phyloP scores from a whole-genome alignment of 768 basidiomycete species.

The Lepiota subincarnata region DNA sequence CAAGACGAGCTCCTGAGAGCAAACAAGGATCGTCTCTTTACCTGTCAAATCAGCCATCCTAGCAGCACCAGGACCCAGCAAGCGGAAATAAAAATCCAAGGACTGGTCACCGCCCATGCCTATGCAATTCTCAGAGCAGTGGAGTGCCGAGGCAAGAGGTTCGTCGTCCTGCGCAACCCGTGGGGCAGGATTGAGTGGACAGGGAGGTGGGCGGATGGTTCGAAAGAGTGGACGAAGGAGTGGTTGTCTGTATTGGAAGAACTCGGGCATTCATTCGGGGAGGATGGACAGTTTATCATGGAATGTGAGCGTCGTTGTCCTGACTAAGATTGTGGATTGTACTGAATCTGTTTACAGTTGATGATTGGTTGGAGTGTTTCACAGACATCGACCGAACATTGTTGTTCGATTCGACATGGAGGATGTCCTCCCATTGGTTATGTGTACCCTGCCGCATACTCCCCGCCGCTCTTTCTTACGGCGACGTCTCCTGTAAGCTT shows the following conservation, averaged over 20 bases:
- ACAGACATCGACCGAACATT: conserved; percentile 39
- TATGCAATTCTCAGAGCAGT: conserved; percentile 43
- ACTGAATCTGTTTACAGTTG: conserved; percentile 19
- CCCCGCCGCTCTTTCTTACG: conserved; percentile 46
- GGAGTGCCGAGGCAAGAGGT: conserved; percentile 38
- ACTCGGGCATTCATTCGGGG: conserved; percentile 39
- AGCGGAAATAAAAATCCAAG: conserved; percentile 25
- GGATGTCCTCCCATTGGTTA: conserved; percentile 45
- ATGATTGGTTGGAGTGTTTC: conserved; percentile 41
- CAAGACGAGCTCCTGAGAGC: conserved; percentile 41
- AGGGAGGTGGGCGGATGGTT: conserved; percentile 45
- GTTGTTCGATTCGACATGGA: conserved; percentile 44
- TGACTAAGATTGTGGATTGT: not conserved
- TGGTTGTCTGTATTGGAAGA: conserved; percentile 35
- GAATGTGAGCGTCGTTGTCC: conserved; percentile 25
- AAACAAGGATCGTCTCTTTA: conserved; percentile 46
- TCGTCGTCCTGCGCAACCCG: conserved; percentile 44
- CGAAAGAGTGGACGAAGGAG: conserved; percentile 45
- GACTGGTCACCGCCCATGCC: conserved; percentile 39
- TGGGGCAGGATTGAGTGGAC: conserved; percentile 46
- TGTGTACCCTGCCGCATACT: conserved; percentile 35
- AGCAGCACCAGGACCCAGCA: conserved; percentile 25
- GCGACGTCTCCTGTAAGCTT: conserved; percentile 50
- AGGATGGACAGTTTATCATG: conserved; percentile 47
- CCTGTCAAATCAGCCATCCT: conserved; percentile 38